phyloP scores from a whole-genome alignment of 2,329 filamentous ascomycete species.

The Aspergillus sp. region DNA sequence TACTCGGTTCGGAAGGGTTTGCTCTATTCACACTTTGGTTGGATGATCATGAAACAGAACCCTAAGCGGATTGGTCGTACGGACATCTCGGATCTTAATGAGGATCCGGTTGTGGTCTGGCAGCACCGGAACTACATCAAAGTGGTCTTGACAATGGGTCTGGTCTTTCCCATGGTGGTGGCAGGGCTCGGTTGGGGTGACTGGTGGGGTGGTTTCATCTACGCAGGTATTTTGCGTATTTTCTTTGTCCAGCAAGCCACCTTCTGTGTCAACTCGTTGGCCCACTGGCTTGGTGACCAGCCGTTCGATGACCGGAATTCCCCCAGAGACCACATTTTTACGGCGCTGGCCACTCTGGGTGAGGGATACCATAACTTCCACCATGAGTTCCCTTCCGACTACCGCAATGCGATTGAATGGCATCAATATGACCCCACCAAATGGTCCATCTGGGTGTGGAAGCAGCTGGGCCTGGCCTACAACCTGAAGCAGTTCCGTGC shows the following conservation, averaged over 20 bases:
- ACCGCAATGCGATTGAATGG: constrained; percentile 80
- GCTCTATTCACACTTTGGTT: not conserved
- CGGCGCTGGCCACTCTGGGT: not conserved
- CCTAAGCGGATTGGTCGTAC: not conserved
- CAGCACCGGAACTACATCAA: not conserved
- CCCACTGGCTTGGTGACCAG: constrained; percentile 72
- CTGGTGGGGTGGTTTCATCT: not conserved
- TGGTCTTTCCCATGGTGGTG: not conserved
- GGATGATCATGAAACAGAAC: not conserved
- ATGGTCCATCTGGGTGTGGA: constrained; percentile 62
- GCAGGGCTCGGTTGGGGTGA: constrained; percentile 63
- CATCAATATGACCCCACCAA: constrained; percentile 82
- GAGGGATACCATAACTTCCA: constrained; percentile 1
- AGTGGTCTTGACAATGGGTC: not conserved
- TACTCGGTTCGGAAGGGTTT: not conserved
- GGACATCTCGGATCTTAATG: constrained; percentile 60
- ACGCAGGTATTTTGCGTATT: not conserved
- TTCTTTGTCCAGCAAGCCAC: not conserved
- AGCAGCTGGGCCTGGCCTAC: not conserved
- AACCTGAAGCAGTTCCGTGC: not conserved
- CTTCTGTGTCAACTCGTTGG: not conserved
- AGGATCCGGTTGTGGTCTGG: constrained; percentile 43
- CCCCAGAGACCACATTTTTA: not conserved
- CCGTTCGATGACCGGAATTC: not conserved
- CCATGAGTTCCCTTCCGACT: constrained; percentile 51